A percentile compares a stretch with the other conserved stretches of the same genome.
Evolutionary conservation across 2,329 filamentous ascomycete species (phyloP).

Genomic region (Magnaporthiopsis rhizophila): DNA sequence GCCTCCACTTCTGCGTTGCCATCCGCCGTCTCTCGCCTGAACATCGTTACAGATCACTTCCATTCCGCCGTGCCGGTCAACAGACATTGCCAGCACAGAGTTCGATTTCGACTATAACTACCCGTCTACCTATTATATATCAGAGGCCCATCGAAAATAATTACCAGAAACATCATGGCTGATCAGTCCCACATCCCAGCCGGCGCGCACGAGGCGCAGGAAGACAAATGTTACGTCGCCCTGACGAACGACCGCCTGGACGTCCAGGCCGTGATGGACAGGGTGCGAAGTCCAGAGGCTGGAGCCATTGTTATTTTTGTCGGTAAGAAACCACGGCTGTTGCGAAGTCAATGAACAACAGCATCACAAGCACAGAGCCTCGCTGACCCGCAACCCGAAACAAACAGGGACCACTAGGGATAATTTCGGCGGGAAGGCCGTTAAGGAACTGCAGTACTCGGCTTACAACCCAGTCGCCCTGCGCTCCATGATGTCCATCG

Average conservation of each 20-base stretch:
- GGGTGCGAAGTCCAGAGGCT: conserved; percentile 63
- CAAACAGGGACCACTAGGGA: conserved; percentile 67
- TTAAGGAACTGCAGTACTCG: conserved; percentile 67
- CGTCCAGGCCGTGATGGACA: conserved; percentile 48
- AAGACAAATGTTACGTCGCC: conserved; percentile 53
- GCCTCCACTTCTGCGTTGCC: no score
- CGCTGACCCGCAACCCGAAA: background rate
- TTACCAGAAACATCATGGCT: no score
- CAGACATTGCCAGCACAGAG: no score
- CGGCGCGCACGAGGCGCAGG: conserved; percentile 3
- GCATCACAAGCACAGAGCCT: no score
- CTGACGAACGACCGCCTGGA: conserved; percentile 58
- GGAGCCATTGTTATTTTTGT: conserved; percentile 72
- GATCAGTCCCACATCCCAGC: background rate
- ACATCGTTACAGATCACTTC: no score
- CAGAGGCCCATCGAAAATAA: no score
- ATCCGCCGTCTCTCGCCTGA: no score
- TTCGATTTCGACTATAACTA: no score
- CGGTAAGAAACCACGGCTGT: conserved; percentile 31
- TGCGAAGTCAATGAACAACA: no score
- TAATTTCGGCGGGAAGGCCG: conserved; percentile 62
- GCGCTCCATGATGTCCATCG: conserved; percentile 59
- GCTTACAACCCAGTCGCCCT: conserved; percentile 66
- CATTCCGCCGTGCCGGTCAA: no score
- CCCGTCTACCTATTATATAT: no score